Percentiles rank a stretch among this genome's conserved stretches.
Evolutionary conservation across 2,329 filamentous ascomycete species (phyloP).

Genomic region (Cladosporium sphaerospermum): DNA sequence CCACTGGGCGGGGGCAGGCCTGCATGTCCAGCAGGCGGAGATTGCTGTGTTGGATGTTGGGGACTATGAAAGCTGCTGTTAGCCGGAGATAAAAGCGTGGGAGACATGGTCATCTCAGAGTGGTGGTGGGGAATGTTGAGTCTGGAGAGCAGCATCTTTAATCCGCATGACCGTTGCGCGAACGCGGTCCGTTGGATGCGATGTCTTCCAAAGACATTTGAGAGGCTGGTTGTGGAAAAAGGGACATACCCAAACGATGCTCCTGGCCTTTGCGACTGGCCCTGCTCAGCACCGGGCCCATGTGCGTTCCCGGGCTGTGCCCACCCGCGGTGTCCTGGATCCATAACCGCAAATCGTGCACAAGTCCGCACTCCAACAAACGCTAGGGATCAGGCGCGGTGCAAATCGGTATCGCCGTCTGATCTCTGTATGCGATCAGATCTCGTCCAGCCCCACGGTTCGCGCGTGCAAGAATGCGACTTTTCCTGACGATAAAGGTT

Average conservation of each 20-base stretch:
- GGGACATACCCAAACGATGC: conserved; percentile 27
- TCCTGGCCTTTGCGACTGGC: conserved; percentile 23
- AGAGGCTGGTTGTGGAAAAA: not conserved
- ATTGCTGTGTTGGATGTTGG: conserved; percentile 28
- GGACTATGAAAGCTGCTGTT: conserved; percentile 20
- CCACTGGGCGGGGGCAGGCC: conserved; percentile 30
- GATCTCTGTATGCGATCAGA: not conserved
- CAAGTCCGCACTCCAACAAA: not conserved
- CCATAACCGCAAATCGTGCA: conserved; percentile 6
- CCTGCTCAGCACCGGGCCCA: conserved; percentile 19
- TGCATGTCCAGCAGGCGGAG: conserved; percentile 25
- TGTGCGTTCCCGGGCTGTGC: conserved; percentile 23
- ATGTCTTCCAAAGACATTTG: not conserved
- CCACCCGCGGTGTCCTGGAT: conserved; percentile 24
- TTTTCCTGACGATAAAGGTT: conserved; percentile 4
- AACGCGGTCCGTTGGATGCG: not conserved
- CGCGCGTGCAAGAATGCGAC: conserved; percentile 5
- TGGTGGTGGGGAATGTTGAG: not conserved
- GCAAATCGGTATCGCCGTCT: not conserved
- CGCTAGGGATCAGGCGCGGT: not conserved
- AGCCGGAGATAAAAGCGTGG: not conserved
- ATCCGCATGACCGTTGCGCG: not conserved
- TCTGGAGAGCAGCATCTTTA: conserved; percentile 5
- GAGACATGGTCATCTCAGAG: not conserved
- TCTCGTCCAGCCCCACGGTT: conserved; percentile 1